Evolutionary conservation across 1,139 yeast species (phyloP), one percentile per base, ranked within the genome.

Genomic region (Blastobotrys capitulatus): DNA sequence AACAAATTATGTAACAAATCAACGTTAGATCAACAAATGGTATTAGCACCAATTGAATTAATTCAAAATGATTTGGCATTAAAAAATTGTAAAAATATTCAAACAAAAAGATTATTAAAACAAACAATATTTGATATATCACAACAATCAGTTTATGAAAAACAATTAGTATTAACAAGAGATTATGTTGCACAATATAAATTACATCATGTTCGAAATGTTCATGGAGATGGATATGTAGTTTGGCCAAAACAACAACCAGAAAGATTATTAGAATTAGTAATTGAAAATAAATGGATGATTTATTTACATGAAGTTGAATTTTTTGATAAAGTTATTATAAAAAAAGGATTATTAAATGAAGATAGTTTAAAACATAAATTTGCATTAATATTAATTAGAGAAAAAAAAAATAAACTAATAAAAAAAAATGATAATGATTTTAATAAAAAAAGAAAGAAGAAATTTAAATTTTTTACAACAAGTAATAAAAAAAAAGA

Each of bases 31-130:
- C 42, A 42, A 9, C 46, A 43, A 7, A 32, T 47, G 27, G 29
- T 31, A 3, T 18, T 38, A n/a, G 32, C 43, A 2, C 18, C 35
- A 2, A 10, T 46, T 12, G 44, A 46, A 32, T 38, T 42, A 18
- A 34, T 47, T 3, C 49, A 47, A 27, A 38, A 37, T 26, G 49
- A 47, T 25, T 31, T 47, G 6, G 49, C 49, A 6, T 32, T 47
- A 20, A n/a, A 27, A 10, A 32, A 32, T 32, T 20, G 32, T 22
- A 20, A 12, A 18, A 19, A 22, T 13, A n/a, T 20, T 13, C n/a
- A 6, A 27, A 43, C 38, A 10, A 27, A 18, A 6, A 16, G 25
- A 15, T 2, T n/a, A 12, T 9, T 42, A 38, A 25, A 42, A 22
- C 38, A 32, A 22, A 18, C n/a, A 31, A 10, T 42, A 13, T 16